Base-by-base conservation (phyloP, 306 rosid genomes). In the Pterocarpus macrocarpus region DNA sequence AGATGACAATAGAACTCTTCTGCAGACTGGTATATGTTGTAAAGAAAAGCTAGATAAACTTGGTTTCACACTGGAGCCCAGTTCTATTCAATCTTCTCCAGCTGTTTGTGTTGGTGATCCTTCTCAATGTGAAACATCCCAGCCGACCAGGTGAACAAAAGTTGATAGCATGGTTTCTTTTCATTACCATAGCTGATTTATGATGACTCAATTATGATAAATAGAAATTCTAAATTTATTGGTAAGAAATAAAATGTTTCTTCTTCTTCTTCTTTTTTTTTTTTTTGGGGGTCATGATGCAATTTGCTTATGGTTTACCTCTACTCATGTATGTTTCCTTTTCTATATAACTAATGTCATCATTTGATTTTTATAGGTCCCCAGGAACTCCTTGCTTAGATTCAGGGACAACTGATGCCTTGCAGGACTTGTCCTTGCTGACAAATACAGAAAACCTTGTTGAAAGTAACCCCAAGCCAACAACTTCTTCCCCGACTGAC, bases 61-160 rank as follows among this genome's bases (percentile, higher is more conserved):
- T 4, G 90, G 91, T 79, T 95, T 95, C 81, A 78, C 86, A 15
- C 77, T 95, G 88, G 98, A 95, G 89, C 96, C 96, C 43, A 87
- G 62, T 78, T 85, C 85, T 17, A 66, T 83, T 75, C 88, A 88
- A 82, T 83, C 75, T 63, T 79, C 84, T 76, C 86, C 88, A 17
- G 76, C 85, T 80, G 71, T 59, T 36, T 87, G 85, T 72, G 80
- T 85, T 49, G 81, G 79, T 2, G 84, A 83, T 86, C 89, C 82
- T 68, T 88, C 86, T 86, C 82, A 78, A 14, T 76, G 83, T 35
- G 90, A 87, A 75, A 81, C 84, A 8, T 69, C 89, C 22, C 80
- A 82, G 71, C 88, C 81, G 36, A 77, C 83, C 64, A 87, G 93
- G 98, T 95, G 88, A 84, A 79, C 73, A 70, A 58, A 69, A 69